These are phyloP conservation scores for Pestalotiopsis sp. DNA, from an alignment of 2,329 filamentous ascomycete genomes.

Conservation along the genomic window DNA sequence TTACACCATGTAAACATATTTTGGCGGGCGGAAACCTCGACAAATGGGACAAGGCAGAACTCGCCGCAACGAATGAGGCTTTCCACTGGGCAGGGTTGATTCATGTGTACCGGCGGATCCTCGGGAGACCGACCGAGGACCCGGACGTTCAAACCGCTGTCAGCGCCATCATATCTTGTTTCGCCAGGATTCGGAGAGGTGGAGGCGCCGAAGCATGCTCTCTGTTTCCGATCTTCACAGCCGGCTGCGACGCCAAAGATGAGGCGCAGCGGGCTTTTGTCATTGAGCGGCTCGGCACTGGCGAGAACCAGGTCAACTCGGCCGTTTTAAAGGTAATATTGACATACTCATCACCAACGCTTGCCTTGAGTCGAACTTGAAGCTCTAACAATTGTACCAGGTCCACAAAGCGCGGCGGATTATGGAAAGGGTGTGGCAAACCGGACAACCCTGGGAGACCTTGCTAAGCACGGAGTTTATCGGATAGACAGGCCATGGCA, in stretches of 20 bases:
- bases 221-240: conserved; percentile 82
- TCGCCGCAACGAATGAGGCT: conserved; percentile 73
- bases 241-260: conserved; percentile 72
- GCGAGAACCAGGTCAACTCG: conserved; percentile 67
- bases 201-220: conserved; percentile 75
- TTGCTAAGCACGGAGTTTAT: conserved; percentile 70
- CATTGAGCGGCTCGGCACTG: conserved; percentile 64
- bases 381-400: conserved; percentile 31
- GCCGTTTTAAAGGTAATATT: conserved; percentile 5
- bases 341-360: not conserved
- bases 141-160: conserved; percentile 66
- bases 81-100: conserved; percentile 81
- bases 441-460: conserved; percentile 69
- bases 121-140: conserved; percentile 62
- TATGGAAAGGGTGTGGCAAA: conserved; percentile 72
- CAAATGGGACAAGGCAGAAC: conserved; percentile 63
- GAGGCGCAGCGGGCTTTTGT: conserved; percentile 60
- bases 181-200: conserved; percentile 65
- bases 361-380: not conserved
- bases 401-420: conserved; percentile 62
- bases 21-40: conserved; percentile 52
- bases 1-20: conserved; percentile 49
- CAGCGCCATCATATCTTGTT: conserved; percentile 61
- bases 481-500: conserved; percentile 43
- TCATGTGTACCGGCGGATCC: conserved; percentile 74